Conservation (phyloP, 208 protist species). For the Crithidia sp. region DNA sequence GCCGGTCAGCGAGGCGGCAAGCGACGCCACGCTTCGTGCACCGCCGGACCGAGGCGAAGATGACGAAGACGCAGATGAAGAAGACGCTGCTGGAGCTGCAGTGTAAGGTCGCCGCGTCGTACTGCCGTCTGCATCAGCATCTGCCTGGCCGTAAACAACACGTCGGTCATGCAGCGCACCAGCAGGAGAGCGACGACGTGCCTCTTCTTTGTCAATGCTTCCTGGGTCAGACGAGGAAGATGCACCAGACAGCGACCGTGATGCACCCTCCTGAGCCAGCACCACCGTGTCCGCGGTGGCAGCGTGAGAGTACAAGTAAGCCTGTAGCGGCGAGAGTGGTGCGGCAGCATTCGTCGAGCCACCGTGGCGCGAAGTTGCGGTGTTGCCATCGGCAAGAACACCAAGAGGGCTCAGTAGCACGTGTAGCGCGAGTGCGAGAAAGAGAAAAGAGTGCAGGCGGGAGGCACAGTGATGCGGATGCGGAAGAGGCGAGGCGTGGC, state of each 20-base stretch:
- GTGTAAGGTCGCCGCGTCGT: too few relatives aligned
- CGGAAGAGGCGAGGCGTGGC: too few relatives aligned
- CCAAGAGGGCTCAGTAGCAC: too few relatives aligned
- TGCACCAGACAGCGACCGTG: background rate
- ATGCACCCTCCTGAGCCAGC: background rate
- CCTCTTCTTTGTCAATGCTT: too few relatives aligned
- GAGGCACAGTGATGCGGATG: too few relatives aligned
- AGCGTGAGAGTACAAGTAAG: constrained; percentile 23
- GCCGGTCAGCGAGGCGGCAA: background rate
- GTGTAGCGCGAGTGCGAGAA: too few relatives aligned
- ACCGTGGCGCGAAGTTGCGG: background rate
- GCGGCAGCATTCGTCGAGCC: background rate
- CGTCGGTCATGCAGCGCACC: too few relatives aligned
- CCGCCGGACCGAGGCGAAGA: background rate
- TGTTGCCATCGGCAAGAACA: too few relatives aligned
- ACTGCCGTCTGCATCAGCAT: too few relatives aligned
- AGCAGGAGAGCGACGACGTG: too few relatives aligned
- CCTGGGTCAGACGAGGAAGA: background rate
- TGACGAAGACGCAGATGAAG: background rate
- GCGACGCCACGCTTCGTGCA: background rate
- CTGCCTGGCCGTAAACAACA: too few relatives aligned
- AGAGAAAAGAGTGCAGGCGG: too few relatives aligned
- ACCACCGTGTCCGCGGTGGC: background rate
- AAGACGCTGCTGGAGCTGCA: background rate
- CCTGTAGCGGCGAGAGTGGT: constrained; percentile 12